These are phyloP conservation scores for Stachybotrys chlorohalonatus DNA, from an alignment of 2,329 filamentous ascomycete species.

Conservation along the genomic window DNA sequence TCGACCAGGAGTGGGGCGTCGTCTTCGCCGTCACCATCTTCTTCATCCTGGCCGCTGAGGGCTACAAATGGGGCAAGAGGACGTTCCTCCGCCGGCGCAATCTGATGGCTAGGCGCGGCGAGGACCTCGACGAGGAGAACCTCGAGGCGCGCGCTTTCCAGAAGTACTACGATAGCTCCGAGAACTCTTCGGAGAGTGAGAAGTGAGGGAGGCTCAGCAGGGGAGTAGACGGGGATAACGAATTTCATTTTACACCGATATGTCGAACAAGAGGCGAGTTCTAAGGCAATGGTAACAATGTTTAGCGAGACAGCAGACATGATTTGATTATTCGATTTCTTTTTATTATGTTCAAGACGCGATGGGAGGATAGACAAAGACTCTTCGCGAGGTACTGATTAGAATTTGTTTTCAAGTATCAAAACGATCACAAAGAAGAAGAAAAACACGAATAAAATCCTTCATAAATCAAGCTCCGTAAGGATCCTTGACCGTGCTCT, in stretches of 20 bases:
- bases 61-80: conserved; percentile 60
- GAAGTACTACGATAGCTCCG: conserved; percentile 1
- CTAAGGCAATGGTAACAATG: not conserved
- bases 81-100: conserved; percentile 32
- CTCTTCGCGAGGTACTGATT: not conserved
- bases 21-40: conserved; percentile 51
- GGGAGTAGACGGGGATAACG: too few relatives aligned
- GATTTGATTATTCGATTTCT: not conserved
- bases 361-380: not conserved
- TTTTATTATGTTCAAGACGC: not conserved
- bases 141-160: conserved; percentile 13
- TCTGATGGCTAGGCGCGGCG: conserved; percentile 10
- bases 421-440: not conserved
- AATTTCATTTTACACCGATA: too few relatives aligned
- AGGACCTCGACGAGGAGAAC: conserved; percentile 11
- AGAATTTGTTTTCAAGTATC: not conserved
- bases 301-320: not conserved
- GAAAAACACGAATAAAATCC: not conserved
- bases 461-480: too few relatives aligned
- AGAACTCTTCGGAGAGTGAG: not conserved
- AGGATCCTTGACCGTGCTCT: too few relatives aligned
- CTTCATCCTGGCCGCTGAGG: conserved; percentile 56
- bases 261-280: too few relatives aligned
- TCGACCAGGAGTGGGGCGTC: conserved; percentile 62
- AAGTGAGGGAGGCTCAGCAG: not conserved